Evolutionary conservation across 805 yeast genomes (phyloP).

Genomic region (Saturnispora halmiae): DNA sequence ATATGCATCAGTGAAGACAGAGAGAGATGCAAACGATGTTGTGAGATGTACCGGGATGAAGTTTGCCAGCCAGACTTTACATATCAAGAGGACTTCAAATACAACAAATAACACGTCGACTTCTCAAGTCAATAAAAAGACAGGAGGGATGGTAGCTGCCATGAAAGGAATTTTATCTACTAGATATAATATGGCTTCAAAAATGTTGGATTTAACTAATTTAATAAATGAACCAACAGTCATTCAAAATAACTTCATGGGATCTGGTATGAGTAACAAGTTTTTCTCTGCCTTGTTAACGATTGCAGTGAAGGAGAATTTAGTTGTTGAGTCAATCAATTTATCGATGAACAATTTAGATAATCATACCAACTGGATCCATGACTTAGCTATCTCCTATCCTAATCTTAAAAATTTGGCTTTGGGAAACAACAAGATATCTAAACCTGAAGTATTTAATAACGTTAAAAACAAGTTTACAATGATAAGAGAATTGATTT

Average conservation of each 20-base stretch:
- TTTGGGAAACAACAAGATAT: constrained; percentile 63
- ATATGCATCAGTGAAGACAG: constrained; percentile 47
- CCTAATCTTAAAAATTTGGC: constrained; percentile 76
- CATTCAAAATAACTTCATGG: constrained; percentile 51
- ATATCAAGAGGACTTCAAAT: constrained; percentile 34
- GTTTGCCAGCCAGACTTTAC: constrained; percentile 67
- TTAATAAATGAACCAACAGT: constrained; percentile 58
- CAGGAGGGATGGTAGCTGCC: constrained; percentile 44
- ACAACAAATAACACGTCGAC: constrained; percentile 17
- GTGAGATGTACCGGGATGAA: constrained; percentile 62
- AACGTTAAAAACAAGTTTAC: constrained; percentile 71
- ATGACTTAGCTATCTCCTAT: constrained; percentile 60
- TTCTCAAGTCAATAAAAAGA: constrained; percentile 1
- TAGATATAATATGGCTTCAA: constrained; percentile 56
- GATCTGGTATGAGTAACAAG: constrained; percentile 45
- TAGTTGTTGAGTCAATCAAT: constrained; percentile 64
- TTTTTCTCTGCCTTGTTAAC: constrained; percentile 87
- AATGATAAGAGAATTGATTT: constrained; percentile 63
- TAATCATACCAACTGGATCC: constrained; percentile 40
- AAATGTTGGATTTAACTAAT: constrained; percentile 59
- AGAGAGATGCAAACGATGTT: constrained; percentile 50
- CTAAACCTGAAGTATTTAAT: constrained; percentile 52
- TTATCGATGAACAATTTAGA: constrained; percentile 63
- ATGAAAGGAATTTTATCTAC: constrained; percentile 51
- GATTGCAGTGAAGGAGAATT: constrained; percentile 45